phyloP scores from a whole-genome alignment of 257 asterid species.

The Solanum raphanifolium region DNA sequence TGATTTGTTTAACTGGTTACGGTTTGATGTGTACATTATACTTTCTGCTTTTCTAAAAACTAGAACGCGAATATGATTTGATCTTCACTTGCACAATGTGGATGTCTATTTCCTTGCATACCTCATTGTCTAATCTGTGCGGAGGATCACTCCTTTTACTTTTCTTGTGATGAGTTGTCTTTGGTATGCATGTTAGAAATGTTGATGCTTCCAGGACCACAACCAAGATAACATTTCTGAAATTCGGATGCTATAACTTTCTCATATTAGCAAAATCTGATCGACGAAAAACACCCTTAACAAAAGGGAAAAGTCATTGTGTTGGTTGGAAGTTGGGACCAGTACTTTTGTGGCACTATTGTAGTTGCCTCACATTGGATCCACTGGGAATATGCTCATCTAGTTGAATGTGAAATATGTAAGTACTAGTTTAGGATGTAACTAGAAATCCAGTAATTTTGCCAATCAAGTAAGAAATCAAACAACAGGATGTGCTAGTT shows the following conservation, averaged over 20 bases:
- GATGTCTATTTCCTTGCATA: not conserved
- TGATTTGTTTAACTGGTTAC: not conserved
- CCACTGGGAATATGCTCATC: not conserved
- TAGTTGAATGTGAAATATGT: not conserved
- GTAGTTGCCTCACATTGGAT: not conserved
- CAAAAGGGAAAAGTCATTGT: not conserved
- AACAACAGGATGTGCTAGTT: not conserved
- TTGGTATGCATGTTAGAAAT: not conserved
- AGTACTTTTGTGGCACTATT: not conserved
- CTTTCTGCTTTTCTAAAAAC: not conserved
- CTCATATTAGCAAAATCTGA: not conserved
- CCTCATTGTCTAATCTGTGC: not conserved
- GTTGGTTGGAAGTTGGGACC: not conserved
- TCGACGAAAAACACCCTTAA: not conserved
- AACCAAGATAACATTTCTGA: not conserved
- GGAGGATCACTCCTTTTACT: conserved; percentile 1
- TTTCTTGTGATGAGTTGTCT: conserved; percentile 4
- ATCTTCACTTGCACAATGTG: not conserved
- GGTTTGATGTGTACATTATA: conserved; percentile 6
- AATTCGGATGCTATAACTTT: not conserved
- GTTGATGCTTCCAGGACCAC: conserved; percentile 25
- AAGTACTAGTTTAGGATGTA: not conserved
- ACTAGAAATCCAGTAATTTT: not conserved
- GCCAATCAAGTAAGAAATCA: not conserved
- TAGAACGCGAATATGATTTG: not conserved